Conservation (phyloP, 306 rosid genomes). For the Luffa aegyptiaca region DNA sequence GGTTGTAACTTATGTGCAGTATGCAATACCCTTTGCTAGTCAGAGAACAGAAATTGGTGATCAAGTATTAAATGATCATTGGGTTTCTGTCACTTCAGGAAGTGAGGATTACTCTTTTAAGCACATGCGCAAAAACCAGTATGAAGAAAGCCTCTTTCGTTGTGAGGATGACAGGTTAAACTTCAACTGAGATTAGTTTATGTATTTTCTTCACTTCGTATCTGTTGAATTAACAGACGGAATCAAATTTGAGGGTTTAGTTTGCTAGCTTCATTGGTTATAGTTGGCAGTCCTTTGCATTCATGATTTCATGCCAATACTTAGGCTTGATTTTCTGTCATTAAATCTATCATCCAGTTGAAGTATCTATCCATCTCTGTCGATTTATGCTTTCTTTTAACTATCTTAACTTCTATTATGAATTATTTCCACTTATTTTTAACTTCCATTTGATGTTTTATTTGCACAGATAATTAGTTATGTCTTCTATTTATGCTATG, state of each 20-base stretch:
- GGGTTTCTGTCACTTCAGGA: conserved; percentile 99
- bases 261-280: no score
- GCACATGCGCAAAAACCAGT: conserved; percentile 95
- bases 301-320: neutral
- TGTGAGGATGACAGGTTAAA: conserved; percentile 98
- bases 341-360: neutral
- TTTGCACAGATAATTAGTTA: neutral
- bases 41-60: conserved; percentile 89
- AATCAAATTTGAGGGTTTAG: no score
- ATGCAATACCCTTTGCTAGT: conserved; percentile 80
- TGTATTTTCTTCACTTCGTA: neutral
- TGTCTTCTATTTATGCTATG: neutral
- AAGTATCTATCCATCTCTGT: neutral
- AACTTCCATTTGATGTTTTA: neutral
- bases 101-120: conserved; percentile 99
- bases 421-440: neutral
- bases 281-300: neutral
- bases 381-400: neutral
- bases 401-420: neutral
- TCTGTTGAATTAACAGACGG: neutral
- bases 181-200: neutral
- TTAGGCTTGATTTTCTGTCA: neutral
- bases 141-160: conserved; percentile 90
- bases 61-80: conserved; percentile 85
- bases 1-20: conserved; percentile 35